phyloP scores from a whole-genome alignment of 176 grass and related monocot genomes.

The Saccharum officinarum region DNA sequence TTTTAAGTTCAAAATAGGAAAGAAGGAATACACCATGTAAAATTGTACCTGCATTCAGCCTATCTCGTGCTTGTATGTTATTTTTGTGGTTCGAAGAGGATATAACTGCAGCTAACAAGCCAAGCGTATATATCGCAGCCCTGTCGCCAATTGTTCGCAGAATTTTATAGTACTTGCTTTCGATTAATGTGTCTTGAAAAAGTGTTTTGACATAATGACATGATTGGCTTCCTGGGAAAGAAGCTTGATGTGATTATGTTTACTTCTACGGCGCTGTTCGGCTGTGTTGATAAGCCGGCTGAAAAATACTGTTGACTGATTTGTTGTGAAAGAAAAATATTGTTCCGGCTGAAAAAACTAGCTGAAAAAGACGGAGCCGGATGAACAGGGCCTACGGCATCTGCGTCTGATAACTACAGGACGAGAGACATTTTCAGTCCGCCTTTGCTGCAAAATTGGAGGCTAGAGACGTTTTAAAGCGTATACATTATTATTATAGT shows the following conservation, averaged over 20 bases:
- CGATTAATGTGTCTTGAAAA: not conserved
- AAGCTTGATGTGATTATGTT: constrained; percentile 12
- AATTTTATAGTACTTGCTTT: constrained; percentile 2
- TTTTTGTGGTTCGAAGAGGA: not conserved
- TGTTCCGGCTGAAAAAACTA: too few relatives aligned
- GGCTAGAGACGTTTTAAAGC: not conserved
- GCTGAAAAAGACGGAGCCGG: too few relatives aligned
- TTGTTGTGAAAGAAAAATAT: too few relatives aligned
- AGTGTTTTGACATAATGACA: not conserved
- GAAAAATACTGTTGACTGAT: too few relatives aligned
- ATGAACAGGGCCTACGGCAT: too few relatives aligned
- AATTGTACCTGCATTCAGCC: not conserved
- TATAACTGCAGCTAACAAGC: not conserved
- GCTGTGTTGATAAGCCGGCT: too few relatives aligned
- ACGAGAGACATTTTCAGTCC: not conserved
- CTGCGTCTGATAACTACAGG: not conserved
- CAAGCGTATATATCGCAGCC: not conserved
- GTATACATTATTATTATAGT: too few relatives aligned
- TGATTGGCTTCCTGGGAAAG: not conserved
- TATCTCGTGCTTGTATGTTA: constrained; percentile 9
- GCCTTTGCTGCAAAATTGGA: not conserved
- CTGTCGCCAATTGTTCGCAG: not conserved
- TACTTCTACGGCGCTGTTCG: too few relatives aligned
- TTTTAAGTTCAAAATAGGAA: constrained; percentile 29
- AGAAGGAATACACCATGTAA: constrained; percentile 41